Conservation (phyloP, 345 rosid genomes). For the Chamaenerion angustifolium region DNA sequence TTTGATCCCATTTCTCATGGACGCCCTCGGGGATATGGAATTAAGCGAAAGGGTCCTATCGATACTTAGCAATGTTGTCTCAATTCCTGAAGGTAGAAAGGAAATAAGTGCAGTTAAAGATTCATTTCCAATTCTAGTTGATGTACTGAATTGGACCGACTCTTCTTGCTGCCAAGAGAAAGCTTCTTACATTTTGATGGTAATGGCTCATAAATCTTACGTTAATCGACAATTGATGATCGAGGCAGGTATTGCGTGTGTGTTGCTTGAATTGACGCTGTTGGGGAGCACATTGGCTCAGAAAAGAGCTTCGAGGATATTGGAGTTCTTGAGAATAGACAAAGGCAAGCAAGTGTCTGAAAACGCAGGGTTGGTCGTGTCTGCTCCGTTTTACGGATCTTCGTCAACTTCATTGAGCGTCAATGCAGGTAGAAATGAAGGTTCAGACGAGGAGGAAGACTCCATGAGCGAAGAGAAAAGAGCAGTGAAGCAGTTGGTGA, state of each 20-base stretch:
- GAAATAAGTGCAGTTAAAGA: conserved; percentile 41
- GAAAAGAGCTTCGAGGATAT: conserved; percentile 87
- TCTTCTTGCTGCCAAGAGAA: conserved; percentile 92
- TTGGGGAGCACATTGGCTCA: conserved; percentile 86
- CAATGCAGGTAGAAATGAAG: conserved; percentile 24
- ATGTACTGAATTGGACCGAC: conserved; percentile 82
- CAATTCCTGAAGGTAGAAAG: conserved; percentile 76
- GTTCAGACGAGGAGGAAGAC: conserved; percentile 37
- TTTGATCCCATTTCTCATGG: conserved; percentile 43
- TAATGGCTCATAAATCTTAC: conserved; percentile 85
- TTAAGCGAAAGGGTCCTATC: conserved; percentile 77
- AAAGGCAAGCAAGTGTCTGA: conserved; percentile 84
- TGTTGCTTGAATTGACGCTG: conserved; percentile 78
- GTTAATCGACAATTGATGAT: conserved; percentile 84
- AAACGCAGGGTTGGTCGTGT: conserved; percentile 43
- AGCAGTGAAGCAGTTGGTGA: conserved; percentile 76
- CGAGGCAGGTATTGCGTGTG: conserved; percentile 69
- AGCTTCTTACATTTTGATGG: conserved; percentile 69
- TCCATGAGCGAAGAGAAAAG: conserved; percentile 87
- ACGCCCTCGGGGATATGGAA: conserved; percentile 75
- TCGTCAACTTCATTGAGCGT: conserved; percentile 31
- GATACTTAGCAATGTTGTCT: conserved; percentile 60
- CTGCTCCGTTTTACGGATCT: conserved; percentile 83
- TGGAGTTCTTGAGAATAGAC: conserved; percentile 63
- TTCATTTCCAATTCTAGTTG: conserved; percentile 63